phyloP scores from a whole-genome alignment of 345 rosid species.

The Eucalyptus melliodora region DNA sequence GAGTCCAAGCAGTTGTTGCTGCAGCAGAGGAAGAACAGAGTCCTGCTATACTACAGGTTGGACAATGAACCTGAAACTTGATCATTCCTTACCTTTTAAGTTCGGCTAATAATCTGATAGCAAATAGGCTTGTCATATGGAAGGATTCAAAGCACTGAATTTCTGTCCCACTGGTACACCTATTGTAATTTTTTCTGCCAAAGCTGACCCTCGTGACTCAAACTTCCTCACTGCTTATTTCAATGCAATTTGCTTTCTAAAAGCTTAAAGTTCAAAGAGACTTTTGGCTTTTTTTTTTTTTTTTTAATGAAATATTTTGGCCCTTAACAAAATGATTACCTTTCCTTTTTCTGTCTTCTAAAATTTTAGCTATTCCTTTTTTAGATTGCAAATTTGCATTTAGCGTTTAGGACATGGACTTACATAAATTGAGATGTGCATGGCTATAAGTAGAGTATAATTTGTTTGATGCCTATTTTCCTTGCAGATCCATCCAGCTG shows the following conservation, averaged over 20 bases:
- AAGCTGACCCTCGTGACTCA: neutral
- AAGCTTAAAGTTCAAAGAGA: neutral
- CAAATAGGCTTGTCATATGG: neutral
- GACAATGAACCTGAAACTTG: neutral
- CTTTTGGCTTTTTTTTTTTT: neutral
- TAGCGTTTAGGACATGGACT: neutral
- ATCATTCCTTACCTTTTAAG: neutral
- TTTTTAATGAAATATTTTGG: neutral
- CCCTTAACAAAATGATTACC: neutral
- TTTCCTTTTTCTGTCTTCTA: neutral
- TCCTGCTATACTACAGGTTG: slow-evolving; percentile 94
- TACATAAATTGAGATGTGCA: neutral
- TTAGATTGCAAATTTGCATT: neutral
- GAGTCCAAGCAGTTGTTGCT: slow-evolving; percentile 87
- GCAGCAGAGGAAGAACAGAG: slow-evolving; percentile 94
- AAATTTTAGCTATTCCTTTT: neutral
- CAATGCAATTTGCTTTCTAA: neutral
- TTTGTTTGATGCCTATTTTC: neutral
- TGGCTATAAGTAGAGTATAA: neutral
- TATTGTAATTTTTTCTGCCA: neutral
- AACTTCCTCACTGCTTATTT: neutral
- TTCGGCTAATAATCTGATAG: neutral
- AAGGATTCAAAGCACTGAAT: neutral
- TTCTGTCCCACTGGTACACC: neutral
- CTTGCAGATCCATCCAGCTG: slow-evolving; percentile 82